Base-by-base conservation (phyloP, 495 filamentous ascomycete species). In the Trichoderma virens region DNA sequence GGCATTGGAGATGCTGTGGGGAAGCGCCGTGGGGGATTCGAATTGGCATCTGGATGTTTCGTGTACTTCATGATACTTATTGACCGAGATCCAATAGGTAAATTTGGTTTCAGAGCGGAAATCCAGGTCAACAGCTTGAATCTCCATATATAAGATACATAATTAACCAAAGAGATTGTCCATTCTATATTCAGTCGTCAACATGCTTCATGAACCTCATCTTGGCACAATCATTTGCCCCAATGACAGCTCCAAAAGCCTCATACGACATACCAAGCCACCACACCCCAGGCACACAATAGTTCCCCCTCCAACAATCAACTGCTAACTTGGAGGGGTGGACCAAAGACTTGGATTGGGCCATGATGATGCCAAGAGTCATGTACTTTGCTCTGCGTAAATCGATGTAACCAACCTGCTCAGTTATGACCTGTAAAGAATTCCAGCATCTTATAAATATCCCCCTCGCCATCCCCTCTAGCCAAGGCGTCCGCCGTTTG, bases 181-280 rank as follows among this genome's bases (percentile, higher is more conserved):
- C n/a, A n/a, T n/a, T n/a, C n/a, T n/a, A n/a, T n/a, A n/a, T n/a
- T n/a, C n/a, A n/a, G n/a, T n/a, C n/a, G n/a, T n/a, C n/a, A n/a
- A n/a, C n/a, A n/a, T n/a, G n/a, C n/a, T n/a, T n/a, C n/a, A n/a
- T n/a, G n/a, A n/a, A n/a, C n/a, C n/a, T n/a, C n/a, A n/a, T n/a
- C n/a, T 35, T 11, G 11, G 32, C 32, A 20, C 8, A 7, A 35
- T 9, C 32, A 35, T 20, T 20, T 4, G 1, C 51, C 51, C 25
- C 23, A n/a, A 7, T 8, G 6, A 30, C 51, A 56, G 1, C 18
- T 23, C 18, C 43, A 27, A 56, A 56, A 27, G 51, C 51, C 51
- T 56, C 51, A 14, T 30, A 56, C 51, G 51, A 56, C 51, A 56
- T 56, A 20, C 45, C n/a, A 51, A 25, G 45, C 45, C 45, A 51